Percentiles rank a stretch among this genome's conserved stretches.
Conservation (phyloP, 352 stramenopile genomes). For the Phytopythium kandeliae region DNA sequence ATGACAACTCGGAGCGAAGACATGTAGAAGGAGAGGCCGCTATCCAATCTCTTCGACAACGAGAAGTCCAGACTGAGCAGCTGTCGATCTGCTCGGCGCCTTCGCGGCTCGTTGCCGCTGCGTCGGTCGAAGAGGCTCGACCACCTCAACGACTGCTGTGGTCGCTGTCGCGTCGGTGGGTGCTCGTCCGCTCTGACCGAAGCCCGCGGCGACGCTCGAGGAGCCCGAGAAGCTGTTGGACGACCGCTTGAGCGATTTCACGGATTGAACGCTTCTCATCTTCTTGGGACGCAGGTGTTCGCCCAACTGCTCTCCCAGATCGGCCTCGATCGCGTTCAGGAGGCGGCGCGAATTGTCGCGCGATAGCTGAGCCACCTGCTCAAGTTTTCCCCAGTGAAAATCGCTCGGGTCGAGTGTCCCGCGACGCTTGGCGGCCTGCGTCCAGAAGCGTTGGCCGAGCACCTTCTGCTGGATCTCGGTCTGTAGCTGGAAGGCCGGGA, state of each 20-base stretch:
- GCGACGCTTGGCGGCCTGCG: slow-evolving; percentile 35
- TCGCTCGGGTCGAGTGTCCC: slow-evolving; percentile 21
- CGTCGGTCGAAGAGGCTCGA: background rate
- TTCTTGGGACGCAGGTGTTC: slow-evolving; percentile 1
- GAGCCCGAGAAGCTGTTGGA: background rate
- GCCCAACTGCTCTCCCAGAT: slow-evolving; percentile 19
- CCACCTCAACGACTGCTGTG: background rate
- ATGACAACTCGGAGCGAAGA: too few relatives aligned
- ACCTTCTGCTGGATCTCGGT: slow-evolving; percentile 57
- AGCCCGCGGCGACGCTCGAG: background rate
- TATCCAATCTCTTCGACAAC: slow-evolving; percentile 12
- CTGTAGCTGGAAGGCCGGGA: slow-evolving; percentile 62
- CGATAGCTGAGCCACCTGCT: slow-evolving; percentile 21
- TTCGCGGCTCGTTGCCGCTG: background rate
- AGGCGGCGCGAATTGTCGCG: slow-evolving; percentile 18
- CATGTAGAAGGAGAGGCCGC: too few relatives aligned
- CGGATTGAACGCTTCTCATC: background rate
- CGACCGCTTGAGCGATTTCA: slow-evolving; percentile 1
- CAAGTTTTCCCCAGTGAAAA: slow-evolving; percentile 34
- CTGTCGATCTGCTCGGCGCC: background rate
- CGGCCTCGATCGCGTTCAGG: slow-evolving; percentile 24
- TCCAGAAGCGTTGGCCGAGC: slow-evolving; percentile 55
- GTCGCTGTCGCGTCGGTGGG: background rate
- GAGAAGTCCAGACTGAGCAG: slow-evolving; percentile 1
- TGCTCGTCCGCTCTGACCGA: background rate